Evolutionary conservation across 2,329 filamentous ascomycete genomes (phyloP), one percentile per base, ranked within the genome.

Genomic region (Scedosporium aurantiacum): DNA sequence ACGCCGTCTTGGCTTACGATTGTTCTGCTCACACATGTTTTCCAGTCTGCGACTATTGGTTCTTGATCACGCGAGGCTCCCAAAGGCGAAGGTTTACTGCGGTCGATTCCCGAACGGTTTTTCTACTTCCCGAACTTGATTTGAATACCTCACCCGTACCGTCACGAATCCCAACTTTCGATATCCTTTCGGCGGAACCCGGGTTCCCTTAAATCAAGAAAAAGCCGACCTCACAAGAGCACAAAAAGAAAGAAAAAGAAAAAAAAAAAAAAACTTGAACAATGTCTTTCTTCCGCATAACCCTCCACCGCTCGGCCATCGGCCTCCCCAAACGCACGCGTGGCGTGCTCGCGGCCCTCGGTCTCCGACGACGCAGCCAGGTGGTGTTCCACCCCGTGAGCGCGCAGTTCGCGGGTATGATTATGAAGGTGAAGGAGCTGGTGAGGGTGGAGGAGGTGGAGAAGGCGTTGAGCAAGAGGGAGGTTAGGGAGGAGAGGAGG

Each of bases 401-500:
- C 64, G 84, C 86, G 50, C 86, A 91, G 67, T 85, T 90, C 64
- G 92, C 92, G 8, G 92, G 92, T 71, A 91, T 95, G 78, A 90
- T 97, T 70, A 88, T 97, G 80, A 88, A 88, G 74, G 91, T 97
- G 68, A 97, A 97, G 79, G 92, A 97, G 76, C 79, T 97, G 65
- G 90, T 97, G 55, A 80, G 84, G 60, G 91, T 96, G 41, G 79
- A 85, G 66, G 91, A 96, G 76, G 90, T 95, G 54, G 84, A 86
- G 40, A 72, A 76, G 64, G 73, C 81, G 37, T 72, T 90, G 74
- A 86, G 80, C 6, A 83, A 84, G 70, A 74, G 76, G 61, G 83
- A 96, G 77, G 80, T 96, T 69, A 85, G 85, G 75, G 82, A 80
- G 59, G 79, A 83, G 75, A 78, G 92, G 73, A 85, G 81, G 73